These are phyloP conservation scores for Psidium friedrichsthalianum DNA, from an alignment of 345 rosid genomes.

Conservation along the genomic window DNA sequence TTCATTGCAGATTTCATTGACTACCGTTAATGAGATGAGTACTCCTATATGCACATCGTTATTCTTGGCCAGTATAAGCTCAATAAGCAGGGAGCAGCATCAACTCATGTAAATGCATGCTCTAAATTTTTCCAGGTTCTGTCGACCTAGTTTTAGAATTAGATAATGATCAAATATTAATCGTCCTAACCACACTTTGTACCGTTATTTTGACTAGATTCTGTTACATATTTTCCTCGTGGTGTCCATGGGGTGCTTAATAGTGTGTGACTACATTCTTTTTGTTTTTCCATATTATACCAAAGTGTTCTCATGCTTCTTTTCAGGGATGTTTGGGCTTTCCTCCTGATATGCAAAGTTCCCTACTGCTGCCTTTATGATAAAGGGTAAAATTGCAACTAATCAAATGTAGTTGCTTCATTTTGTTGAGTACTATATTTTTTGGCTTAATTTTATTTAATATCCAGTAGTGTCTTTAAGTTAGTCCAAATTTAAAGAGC, in stretches of 20 bases:
- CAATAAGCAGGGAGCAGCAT: background rate
- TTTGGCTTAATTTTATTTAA: background rate
- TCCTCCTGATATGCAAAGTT: slow-evolving; percentile 81
- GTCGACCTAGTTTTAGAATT: background rate
- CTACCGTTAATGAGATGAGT: background rate
- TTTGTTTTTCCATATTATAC: background rate
- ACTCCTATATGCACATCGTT: background rate
- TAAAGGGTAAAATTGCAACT: slow-evolving; percentile 52
- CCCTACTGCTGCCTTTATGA: slow-evolving; percentile 96
- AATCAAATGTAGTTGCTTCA: background rate
- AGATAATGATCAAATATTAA: background rate
- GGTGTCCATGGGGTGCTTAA: background rate
- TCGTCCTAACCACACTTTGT: background rate
- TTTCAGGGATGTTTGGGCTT: slow-evolving; percentile 97
- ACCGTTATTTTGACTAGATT: background rate
- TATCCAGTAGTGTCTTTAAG: background rate
- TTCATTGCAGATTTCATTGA: background rate
- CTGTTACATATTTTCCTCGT: background rate
- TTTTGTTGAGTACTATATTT: slow-evolving; percentile 4
- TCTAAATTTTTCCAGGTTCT: background rate
- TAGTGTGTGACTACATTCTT: background rate
- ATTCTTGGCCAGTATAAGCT: background rate
- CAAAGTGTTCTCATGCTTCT: background rate
- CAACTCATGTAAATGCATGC: background rate
- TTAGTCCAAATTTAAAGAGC: background rate